Evolutionary conservation across 495 filamentous ascomycete genomes (phyloP), one percentile per base, ranked within the genome.

Genomic region (Xylaria intraflava): DNA sequence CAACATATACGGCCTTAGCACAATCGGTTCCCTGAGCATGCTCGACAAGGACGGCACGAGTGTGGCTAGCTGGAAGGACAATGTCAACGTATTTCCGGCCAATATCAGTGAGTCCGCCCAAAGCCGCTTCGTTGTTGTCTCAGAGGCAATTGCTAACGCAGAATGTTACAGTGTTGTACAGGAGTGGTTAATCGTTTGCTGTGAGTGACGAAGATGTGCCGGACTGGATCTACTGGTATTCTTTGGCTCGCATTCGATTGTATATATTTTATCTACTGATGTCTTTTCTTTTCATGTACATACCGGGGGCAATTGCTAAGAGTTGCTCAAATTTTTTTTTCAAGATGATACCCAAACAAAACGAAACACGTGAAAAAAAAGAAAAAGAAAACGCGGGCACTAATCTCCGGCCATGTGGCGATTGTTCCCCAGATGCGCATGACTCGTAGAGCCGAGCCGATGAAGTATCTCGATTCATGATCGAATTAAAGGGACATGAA

Each of bases 1-100:
- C 50, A 71, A 74, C 55, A 62, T 79, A 22, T 81, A 80, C 48
- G 72, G 77, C 45, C 68, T 84, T 29, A 82, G 79, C 60, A 82
- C 80, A 12, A 72, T 78, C 46, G 77, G 77, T 11, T 65, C 69
- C 20, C 51, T 61, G 41, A 72, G 69, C 59, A 79, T 79, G 77
- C 51, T 77, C 22, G 72, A 61, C n/a, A 51, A 60, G 19, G 61
- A 74, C 52, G 74, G 71, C 16, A 46, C 14, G 30, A 66, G 63
- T 60, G 39, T 77, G 0, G 72, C 71, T 16, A 69, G 62, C 39
- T 74, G 62, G 49, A 55, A 49, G 43, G 76, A 78, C 60, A 76
- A 76, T 42, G 67, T 72, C 49, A 75, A 73, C 40, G 73, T 72
- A 6, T 79, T 67, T 53, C 66, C 75, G 8, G 62, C 67, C 24